Percentiles rank a stretch among this genome's conserved stretches.
Conservation (phyloP, 1,139 yeast genomes). For the Debaryomycetaceae sp. region DNA sequence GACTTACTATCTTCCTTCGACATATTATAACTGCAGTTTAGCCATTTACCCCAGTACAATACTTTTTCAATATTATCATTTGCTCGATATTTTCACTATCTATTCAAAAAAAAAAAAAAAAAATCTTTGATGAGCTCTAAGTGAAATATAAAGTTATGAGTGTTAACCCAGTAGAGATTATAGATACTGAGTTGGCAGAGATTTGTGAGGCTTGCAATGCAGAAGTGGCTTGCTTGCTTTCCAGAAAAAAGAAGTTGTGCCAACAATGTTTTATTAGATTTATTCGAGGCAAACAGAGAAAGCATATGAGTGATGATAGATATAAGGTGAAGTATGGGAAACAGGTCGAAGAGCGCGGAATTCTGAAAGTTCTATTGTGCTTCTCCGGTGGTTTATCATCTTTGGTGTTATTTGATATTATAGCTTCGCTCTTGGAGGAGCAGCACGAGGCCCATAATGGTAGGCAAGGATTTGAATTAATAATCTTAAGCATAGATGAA, state of each 20-base stretch:
- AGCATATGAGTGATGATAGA: constrained; percentile 65
- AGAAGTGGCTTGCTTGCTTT: constrained; percentile 41
- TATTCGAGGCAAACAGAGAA: constrained; percentile 74
- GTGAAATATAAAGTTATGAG: constrained; percentile 2
- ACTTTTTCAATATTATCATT: too few relatives aligned
- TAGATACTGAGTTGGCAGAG: constrained; percentile 9
- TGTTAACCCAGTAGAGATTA: constrained; percentile 14
- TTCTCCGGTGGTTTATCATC: constrained; percentile 67
- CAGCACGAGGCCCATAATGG: constrained; percentile 62
- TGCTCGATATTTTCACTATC: too few relatives aligned
- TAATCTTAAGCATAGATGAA: constrained; percentile 53
- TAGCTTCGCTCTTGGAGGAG: constrained; percentile 57
- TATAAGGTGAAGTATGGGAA: constrained; percentile 63
- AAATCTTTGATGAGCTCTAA: neutral
- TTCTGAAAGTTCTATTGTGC: constrained; percentile 52
- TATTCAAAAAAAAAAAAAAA: neutral
- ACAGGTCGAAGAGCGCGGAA: constrained; percentile 23
- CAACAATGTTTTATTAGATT: constrained; percentile 67
- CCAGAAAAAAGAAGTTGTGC: constrained; percentile 75
- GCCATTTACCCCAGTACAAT: too few relatives aligned
- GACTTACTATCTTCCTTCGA: constrained; percentile 3
- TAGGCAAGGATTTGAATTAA: constrained; percentile 62
- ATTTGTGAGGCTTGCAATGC: constrained; percentile 44
- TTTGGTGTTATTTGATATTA: constrained; percentile 62
- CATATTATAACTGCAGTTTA: neutral